phyloP scores from a whole-genome alignment of 371 early-diverging fungal species.

The Gilbertella persicaria region DNA sequence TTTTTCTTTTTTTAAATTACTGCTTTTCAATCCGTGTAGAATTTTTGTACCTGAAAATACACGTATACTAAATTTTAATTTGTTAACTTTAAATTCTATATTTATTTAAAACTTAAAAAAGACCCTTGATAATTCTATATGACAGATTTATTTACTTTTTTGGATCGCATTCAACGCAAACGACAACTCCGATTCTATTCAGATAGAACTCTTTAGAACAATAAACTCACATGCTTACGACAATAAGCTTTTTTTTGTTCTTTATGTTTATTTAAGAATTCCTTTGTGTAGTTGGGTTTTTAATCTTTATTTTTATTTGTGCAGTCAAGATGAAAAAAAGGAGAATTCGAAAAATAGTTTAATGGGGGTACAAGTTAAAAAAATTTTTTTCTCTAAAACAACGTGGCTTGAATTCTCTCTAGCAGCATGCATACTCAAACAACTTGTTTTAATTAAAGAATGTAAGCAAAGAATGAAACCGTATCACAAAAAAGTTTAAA shows the following conservation, averaged over 20 bases:
- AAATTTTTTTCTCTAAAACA: slow-evolving; percentile 1
- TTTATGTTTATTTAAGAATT: too few species aligned
- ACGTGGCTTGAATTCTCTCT: neutral
- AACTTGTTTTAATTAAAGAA: neutral
- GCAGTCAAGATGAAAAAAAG: too few species aligned
- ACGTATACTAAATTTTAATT: neutral
- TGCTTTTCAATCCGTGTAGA: too few species aligned
- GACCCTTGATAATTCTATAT: too few species aligned
- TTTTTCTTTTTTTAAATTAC: neutral
- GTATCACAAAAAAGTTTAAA: slow-evolving; percentile 2
- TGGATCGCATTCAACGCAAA: too few species aligned
- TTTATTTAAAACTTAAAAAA: neutral
- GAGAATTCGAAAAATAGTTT: neutral
- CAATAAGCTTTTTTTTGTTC: too few species aligned
- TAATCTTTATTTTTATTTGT: too few species aligned
- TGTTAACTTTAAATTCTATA: neutral
- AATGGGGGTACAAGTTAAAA: neutral
- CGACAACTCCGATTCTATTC: too few species aligned
- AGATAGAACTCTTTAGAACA: neutral
- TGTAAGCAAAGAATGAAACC: neutral
- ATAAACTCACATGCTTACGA: too few species aligned
- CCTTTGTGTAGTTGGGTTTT: too few species aligned
- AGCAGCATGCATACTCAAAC: neutral
- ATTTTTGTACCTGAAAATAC: neutral
- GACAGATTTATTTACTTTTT: too few species aligned